Conservation (phyloP, 495 filamentous ascomycete species). For the Chaetomidium leptoderma region DNA sequence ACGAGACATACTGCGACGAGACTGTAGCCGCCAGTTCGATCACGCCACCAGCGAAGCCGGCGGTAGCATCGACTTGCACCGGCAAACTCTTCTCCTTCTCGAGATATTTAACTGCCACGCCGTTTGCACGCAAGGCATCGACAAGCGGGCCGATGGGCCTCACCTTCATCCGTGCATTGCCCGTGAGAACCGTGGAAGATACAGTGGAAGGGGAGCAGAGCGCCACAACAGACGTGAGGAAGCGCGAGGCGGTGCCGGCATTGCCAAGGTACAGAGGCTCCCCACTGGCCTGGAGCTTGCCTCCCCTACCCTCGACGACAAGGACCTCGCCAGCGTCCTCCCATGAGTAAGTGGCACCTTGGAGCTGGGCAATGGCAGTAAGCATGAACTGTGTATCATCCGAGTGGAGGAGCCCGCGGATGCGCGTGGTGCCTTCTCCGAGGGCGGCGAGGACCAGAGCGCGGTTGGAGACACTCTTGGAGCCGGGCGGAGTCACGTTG, state of each 20-base stretch:
- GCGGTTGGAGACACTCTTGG: conserved; percentile 97
- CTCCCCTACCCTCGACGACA: conserved; percentile 85
- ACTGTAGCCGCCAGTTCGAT: conserved; percentile 92
- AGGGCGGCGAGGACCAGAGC: conserved; percentile 90
- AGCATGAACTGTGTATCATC: conserved; percentile 98
- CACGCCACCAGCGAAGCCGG: conserved; percentile 82
- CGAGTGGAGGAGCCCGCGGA: conserved; percentile 90
- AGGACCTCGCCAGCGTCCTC: conserved; percentile 88
- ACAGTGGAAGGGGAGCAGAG: conserved; percentile 64
- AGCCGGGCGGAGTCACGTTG: conserved; percentile 83
- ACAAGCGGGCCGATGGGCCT: conserved; percentile 93
- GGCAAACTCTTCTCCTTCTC: conserved; percentile 78
- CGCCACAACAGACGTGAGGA: conserved; percentile 88
- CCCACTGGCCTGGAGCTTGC: conserved; percentile 69
- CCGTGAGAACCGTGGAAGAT: conserved; percentile 75
- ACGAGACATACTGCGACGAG: conserved; percentile 96
- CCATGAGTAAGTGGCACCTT: conserved; percentile 91
- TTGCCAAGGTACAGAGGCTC: conserved; percentile 89
- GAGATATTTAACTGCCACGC: conserved; percentile 75
- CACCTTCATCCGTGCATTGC: conserved; percentile 94
- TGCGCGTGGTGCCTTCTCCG: conserved; percentile 76
- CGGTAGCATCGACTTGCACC: conserved; percentile 72
- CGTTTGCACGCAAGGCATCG: conserved; percentile 80
- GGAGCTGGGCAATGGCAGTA: conserved; percentile 73
- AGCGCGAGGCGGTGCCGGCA: conserved; percentile 91